Evolutionary conservation across 2,329 filamentous ascomycete genomes (phyloP).

Genomic region (Septoria petroselini): DNA sequence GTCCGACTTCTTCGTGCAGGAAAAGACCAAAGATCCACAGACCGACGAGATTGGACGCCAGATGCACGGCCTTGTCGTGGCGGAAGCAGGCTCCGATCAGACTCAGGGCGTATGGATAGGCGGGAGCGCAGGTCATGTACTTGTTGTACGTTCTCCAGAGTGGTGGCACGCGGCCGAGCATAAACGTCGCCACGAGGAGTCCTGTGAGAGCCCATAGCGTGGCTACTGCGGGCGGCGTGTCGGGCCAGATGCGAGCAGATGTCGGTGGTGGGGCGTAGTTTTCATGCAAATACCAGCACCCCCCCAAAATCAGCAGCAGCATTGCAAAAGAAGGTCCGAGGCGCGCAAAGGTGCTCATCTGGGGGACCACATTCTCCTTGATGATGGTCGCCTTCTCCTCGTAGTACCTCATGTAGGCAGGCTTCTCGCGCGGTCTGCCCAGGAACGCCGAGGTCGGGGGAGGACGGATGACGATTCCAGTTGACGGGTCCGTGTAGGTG

Average conservation of each 20-base stretch:
- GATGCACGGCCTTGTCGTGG: conserved; percentile 62
- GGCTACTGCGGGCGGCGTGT: conserved; percentile 60
- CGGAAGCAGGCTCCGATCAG: conserved; percentile 66
- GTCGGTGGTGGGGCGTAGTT: conserved; percentile 51
- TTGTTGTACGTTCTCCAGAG: conserved; percentile 65
- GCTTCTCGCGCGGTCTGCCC: conserved; percentile 31
- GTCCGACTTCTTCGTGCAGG: conserved; percentile 67
- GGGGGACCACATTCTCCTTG: conserved; percentile 35
- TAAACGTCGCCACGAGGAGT: conserved; percentile 57
- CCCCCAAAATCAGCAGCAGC: conserved; percentile 38
- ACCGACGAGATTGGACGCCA: conserved; percentile 62
- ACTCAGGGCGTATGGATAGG: conserved; percentile 60
- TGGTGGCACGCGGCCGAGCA: conserved; percentile 62
- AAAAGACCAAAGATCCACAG: conserved; percentile 65
- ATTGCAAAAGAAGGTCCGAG: conserved; percentile 47
- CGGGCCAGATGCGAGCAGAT: conserved; percentile 56
- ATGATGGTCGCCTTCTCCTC: conserved; percentile 38
- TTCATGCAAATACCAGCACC: conserved; percentile 47
- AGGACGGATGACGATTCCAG: conserved; percentile 27
- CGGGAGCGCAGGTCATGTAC: conserved; percentile 64
- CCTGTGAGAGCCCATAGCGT: conserved; percentile 62
- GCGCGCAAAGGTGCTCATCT: conserved; percentile 39
- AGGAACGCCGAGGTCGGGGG: conserved; percentile 31
- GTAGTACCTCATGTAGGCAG: conserved; percentile 40
- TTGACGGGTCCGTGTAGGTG: conserved; percentile 11